Conservation (phyloP, 352 stramenopile genomes). For the Phytophthora chlamydospora region DNA sequence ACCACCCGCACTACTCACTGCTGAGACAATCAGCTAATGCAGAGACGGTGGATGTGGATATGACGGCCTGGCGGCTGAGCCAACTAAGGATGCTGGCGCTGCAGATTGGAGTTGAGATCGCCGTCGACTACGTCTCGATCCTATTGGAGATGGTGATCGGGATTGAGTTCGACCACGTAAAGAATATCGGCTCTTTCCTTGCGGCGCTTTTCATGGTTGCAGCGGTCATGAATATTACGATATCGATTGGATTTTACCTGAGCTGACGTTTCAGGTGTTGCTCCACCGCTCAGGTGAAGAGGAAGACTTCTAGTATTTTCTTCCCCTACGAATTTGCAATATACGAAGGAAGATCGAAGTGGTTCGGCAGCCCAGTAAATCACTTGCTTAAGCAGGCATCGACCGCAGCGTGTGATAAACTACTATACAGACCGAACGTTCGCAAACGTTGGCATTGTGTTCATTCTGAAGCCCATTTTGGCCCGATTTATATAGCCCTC, state of each 20-base stretch:
- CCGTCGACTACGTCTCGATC: conserved; percentile 30
- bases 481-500: no score
- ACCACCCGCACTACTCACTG: conserved; percentile 35
- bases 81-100: conserved; percentile 14
- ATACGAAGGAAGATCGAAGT: no score
- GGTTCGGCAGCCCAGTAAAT: no score
- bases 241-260: conserved; percentile 38
- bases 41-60: neutral
- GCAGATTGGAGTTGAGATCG: conserved; percentile 22
- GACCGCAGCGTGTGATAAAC: no score
- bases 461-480: no score
- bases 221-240: conserved; percentile 43
- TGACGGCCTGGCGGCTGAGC: neutral
- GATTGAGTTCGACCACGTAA: conserved; percentile 21
- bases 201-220: conserved; percentile 24
- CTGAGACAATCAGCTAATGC: conserved; percentile 2
- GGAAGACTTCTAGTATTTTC: no score
- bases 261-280: neutral
- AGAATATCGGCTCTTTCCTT: conserved; percentile 27
- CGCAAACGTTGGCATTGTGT: no score
- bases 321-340: no score
- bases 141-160: conserved; percentile 31
- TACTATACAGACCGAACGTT: no score
- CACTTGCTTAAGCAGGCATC: no score
- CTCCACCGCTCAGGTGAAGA: no score